Evolutionary conservation across 495 filamentous ascomycete species (phyloP).

Genomic region (Xylaria grammica): DNA sequence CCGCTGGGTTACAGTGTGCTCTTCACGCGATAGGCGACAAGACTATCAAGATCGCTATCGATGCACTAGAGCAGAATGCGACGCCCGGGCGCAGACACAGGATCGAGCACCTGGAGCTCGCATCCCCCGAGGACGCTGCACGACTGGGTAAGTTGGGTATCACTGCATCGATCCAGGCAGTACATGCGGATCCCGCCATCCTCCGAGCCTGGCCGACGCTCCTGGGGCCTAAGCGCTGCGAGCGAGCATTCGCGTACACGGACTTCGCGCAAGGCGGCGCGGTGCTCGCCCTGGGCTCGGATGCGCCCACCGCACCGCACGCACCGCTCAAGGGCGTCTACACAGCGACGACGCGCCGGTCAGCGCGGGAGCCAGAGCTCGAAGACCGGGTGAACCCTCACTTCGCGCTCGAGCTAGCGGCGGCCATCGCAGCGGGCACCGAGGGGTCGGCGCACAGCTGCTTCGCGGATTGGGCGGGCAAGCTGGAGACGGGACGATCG

Average conservation of each 20-base stretch:
- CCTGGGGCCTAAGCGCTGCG: constrained; percentile 56
- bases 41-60: constrained; percentile 60
- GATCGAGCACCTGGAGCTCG: constrained; percentile 68
- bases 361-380: constrained; percentile 56
- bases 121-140: constrained; percentile 55
- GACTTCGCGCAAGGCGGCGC: constrained; percentile 62
- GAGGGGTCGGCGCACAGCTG: constrained; percentile 62
- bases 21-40: constrained; percentile 70
- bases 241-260: constrained; percentile 65
- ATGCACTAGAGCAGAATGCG: constrained; percentile 55
- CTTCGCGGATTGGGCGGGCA: constrained; percentile 61
- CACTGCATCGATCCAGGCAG: constrained; percentile 68
- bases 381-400: constrained; percentile 56
- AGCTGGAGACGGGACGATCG: constrained; percentile 52
- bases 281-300: constrained; percentile 62
- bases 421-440: constrained; percentile 61
- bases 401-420: constrained; percentile 56
- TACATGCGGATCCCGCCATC: constrained; percentile 68
- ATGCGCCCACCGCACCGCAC: constrained; percentile 66
- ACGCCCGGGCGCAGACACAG: constrained; percentile 57
- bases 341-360: constrained; percentile 62
- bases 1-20: constrained; percentile 63
- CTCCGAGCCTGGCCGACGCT: constrained; percentile 63
- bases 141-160: constrained; percentile 61
- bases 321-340: constrained; percentile 62